phyloP scores from a whole-genome alignment of 179 eudicot species.

The Beta lomatogona region DNA sequence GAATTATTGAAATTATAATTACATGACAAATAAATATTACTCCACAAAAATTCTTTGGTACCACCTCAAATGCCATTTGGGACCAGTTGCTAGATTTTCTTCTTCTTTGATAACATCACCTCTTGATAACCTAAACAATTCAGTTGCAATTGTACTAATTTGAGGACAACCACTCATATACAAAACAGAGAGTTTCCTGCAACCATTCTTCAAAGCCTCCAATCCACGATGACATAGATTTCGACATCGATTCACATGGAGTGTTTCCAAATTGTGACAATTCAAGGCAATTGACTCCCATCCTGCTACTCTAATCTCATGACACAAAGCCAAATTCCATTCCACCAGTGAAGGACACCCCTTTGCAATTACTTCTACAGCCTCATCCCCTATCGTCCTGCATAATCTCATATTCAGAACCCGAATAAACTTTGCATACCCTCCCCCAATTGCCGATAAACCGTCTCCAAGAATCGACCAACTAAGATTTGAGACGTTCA shows the following conservation, averaged over 20 bases:
- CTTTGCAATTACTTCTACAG: conserved; percentile 46
- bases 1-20: not conserved
- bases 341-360: conserved; percentile 64
- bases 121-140: conserved; percentile 50
- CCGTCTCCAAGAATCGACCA: conserved; percentile 48
- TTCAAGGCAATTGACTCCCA: conserved; percentile 64
- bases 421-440: conserved; percentile 43
- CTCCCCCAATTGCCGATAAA: conserved; percentile 45
- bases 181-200: conserved; percentile 47
- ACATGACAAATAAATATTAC: not conserved
- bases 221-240: conserved; percentile 59
- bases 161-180: conserved; percentile 51
- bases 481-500: conserved; percentile 44
- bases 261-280: conserved; percentile 56
- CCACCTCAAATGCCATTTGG: conserved; percentile 33
- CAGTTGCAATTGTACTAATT: conserved; percentile 41
- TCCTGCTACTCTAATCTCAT: conserved; percentile 47
- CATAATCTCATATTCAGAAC: conserved; percentile 50
- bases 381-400: conserved; percentile 48
- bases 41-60: not conserved
- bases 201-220: conserved; percentile 56
- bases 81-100: conserved; percentile 49
- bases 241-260: conserved; percentile 69
- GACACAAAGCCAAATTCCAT: conserved; percentile 68
- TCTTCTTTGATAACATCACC: conserved; percentile 49